Evolutionary conservation across 345 rosid species (phyloP), one percentile per base, ranked within the genome.

Genomic region (Acer campestre): DNA sequence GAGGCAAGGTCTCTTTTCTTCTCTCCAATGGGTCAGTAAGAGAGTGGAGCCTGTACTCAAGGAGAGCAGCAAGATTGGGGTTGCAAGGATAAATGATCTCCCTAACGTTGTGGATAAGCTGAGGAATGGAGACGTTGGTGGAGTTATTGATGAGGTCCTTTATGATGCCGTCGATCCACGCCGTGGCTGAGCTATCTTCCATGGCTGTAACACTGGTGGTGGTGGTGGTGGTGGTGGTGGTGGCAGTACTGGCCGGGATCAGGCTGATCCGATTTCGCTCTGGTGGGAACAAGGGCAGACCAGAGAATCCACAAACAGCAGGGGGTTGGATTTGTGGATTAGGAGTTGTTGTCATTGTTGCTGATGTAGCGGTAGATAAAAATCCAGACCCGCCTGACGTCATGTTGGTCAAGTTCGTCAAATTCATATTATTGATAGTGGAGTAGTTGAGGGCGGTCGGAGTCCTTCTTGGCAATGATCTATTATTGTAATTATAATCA

Each of bases 31-130:
- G 46, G 10, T 92, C 91, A 51, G 88, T 79, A 6, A 96, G 88
- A 63, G 91, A 89, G 6, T 94, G 92, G 18, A 96, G 97, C 71
- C 97, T 82, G 81, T 88, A 82, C 84, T 96, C 99, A 6, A 96
- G 89, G 44, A 94, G 90, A 61, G 93, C 84, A 18, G 97, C 98
- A 1, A 96, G 95, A 81, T 86, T 91, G 25, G 99, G 98, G 85
- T 96, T 96, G 76, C 94, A 92, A 79, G 99, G 99, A 82, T 87
- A 89, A 75, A 96, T 92, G 61, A 94, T 96, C 73, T 96, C 99
- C 75, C 97, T 80, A 14, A 96, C 98, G 86, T 94, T 96, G 77
- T 96, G 98, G 74, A 96, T 91, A 74, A 96, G 94, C 81, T 96
- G 99, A 82, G 98, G 95, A 61, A 96, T 89, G n/a, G 99, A 96